phyloP scores from a whole-genome alignment of 1,284 basidiomycete species.

The Puccinia novopanici region DNA sequence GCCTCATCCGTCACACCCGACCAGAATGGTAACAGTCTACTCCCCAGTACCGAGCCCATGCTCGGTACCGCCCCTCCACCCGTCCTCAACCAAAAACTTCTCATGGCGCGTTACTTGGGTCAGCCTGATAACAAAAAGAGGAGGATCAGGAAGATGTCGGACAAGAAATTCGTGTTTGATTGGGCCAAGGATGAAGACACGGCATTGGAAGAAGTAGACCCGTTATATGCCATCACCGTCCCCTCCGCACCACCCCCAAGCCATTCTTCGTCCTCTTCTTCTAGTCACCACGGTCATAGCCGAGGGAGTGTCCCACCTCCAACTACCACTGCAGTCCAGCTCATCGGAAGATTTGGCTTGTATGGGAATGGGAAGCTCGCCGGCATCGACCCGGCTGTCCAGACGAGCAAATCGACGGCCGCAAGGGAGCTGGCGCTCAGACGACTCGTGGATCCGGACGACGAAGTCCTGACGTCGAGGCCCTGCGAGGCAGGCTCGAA shows the following conservation, averaged over 20 bases:
- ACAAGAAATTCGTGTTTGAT: conserved; percentile 97
- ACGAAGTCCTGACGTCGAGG: conserved; percentile 40
- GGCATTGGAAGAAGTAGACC: conserved; percentile 61
- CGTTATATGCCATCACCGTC: conserved; percentile 53
- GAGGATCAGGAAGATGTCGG: conserved; percentile 86
- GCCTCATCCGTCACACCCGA: conserved; percentile 19
- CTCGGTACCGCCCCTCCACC: conserved; percentile 32
- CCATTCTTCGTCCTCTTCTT: neutral
- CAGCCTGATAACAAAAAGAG: conserved; percentile 69
- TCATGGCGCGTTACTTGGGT: conserved; percentile 48
- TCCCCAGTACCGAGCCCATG: conserved; percentile 37
- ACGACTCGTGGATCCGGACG: conserved; percentile 20
- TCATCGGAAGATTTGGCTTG: conserved; percentile 39
- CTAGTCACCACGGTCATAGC: conserved; percentile 7
- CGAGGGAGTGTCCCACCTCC: conserved; percentile 36
- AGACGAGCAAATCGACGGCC: neutral
- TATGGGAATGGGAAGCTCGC: conserved; percentile 50
- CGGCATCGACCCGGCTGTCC: conserved; percentile 42
- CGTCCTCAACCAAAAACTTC: conserved; percentile 48
- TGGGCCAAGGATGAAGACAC: conserved; percentile 96
- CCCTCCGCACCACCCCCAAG: conserved; percentile 20
- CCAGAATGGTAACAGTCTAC: conserved; percentile 3
- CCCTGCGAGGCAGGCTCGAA: conserved; percentile 41
- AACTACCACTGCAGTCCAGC: conserved; percentile 18
- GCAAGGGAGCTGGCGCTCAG: neutral